Conservation (phyloP, 2,329 filamentous ascomycete species). For the Alternaria gansuensis region DNA sequence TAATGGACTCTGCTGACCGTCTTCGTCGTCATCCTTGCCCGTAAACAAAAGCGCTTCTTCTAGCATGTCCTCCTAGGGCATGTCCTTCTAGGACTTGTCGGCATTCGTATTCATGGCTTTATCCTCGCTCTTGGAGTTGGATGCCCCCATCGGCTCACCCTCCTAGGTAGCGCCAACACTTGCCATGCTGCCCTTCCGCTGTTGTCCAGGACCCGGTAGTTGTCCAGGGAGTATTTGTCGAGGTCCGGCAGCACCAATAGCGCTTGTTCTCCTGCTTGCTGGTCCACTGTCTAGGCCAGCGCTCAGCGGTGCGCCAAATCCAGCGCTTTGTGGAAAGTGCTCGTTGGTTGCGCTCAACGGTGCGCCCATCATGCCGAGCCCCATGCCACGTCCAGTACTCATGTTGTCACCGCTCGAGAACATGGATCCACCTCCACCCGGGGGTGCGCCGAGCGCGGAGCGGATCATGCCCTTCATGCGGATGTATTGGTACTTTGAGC, state of each 20-base stretch:
- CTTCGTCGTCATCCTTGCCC: not conserved
- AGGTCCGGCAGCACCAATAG: constrained; percentile 43
- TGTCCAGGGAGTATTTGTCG: constrained; percentile 52
- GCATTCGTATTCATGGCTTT: not conserved
- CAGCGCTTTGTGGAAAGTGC: constrained; percentile 43
- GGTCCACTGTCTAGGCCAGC: constrained; percentile 42
- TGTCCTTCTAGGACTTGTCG: not conserved
- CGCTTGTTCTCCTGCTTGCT: constrained; percentile 44
- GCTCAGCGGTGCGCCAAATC: constrained; percentile 43
- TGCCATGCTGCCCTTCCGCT: constrained; percentile 13
- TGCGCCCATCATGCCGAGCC: constrained; percentile 46
- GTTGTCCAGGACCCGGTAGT: constrained; percentile 23
- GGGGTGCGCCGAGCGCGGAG: constrained; percentile 63
- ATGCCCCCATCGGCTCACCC: not conserved
- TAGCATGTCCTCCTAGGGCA: not conserved
- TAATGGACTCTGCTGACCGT: not conserved
- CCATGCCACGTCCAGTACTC: constrained; percentile 35
- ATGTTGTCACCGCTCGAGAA: constrained; percentile 38
- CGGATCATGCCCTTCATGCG: constrained; percentile 71
- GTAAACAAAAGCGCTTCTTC: not conserved
- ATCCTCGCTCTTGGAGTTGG: not conserved
- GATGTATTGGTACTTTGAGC: constrained; percentile 67
- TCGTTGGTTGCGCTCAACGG: constrained; percentile 43
- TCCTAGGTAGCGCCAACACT: constrained; percentile 9
- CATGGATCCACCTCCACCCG: constrained; percentile 38